Base-by-base conservation (phyloP, 169 alveolate species). In the Plasmodium gallinaceum region DNA sequence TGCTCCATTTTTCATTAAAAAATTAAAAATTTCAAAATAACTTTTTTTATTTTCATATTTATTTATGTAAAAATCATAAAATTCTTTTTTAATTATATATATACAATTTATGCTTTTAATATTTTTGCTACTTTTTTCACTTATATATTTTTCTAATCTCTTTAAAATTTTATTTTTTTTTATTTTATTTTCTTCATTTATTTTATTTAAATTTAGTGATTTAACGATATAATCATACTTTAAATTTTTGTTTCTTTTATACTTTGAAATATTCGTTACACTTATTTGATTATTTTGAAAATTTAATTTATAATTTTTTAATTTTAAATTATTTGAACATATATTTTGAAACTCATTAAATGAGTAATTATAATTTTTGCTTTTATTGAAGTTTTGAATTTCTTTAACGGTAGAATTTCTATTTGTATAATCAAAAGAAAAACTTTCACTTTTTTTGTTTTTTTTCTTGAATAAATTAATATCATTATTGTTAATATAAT, bases 1-100 rank as follows among this genome's bases (percentile, higher is more conserved):
- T 8, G 89, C 89, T 2, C 89, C 89, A 78, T 57, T 78, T 37
- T 78, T 78, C 16, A 64, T 78, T 12, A 78, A 22, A 62, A 78
- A 78, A 20, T 78, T 78, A 78, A 78, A 78, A 0, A 78, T 42
- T 5, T 65, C 78, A 64, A 78, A 64, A 57, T 78, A 78, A 10
- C 72, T 64, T 57, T 78, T 78, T 22, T 14, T 78, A 1, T 24
- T 78, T n/a, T 51, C 68, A 78, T 64, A 64, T 22, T 22, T 78
- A 54, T 39, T 20, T 43, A 78, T 65, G 18, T 78, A 78, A 52
- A 46, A 78, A 51, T 78, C 76, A 60, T 64, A 78, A 51, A 78
- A 64, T 7, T 78, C 89, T 48, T 78, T 78, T 24, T 78, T 78
- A 14, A 78, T 73, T 9, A 78, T 78, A n/a, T 78, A 78, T 0